These are phyloP conservation scores for Pseudogymnoascus sp. DNA, from an alignment of 2,329 filamentous ascomycete species.

Conservation along the genomic window DNA sequence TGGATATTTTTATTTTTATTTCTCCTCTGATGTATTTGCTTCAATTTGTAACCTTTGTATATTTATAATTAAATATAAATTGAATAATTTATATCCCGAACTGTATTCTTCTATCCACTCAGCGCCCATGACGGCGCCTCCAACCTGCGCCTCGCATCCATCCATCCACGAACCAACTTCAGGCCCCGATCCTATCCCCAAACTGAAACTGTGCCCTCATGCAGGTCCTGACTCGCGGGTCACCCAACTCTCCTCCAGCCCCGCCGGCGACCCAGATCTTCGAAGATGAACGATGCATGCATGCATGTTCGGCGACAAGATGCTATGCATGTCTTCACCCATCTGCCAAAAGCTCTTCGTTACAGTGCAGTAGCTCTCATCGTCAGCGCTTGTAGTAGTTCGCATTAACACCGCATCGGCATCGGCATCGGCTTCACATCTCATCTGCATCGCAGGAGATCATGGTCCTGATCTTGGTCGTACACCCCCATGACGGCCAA, in stretches of 20 bases:
- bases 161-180: not conserved
- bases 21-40: too few species aligned
- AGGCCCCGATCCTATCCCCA: not conserved
- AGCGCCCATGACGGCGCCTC: not conserved
- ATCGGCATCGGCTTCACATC: not conserved
- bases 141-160: not conserved
- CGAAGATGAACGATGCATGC: slow-evolving; percentile 1
- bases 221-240: not conserved
- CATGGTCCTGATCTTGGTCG: not conserved
- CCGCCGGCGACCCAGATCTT: not conserved
- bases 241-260: not conserved
- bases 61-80: not conserved
- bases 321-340: not conserved
- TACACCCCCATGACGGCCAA: not conserved
- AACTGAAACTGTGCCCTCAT: not conserved
- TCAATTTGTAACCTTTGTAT: too few species aligned
- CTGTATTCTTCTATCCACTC: not conserved
- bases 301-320: not conserved
- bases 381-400: not conserved
- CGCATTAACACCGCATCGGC: not conserved
- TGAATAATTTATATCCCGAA: not conserved
- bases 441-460: not conserved
- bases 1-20: not conserved
- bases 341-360: not conserved
- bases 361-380: not conserved